A percentile compares a stretch with the other conserved stretches of the same genome.
Conservation (phyloP, 23 red algal genomes). For the Agarophyton chilense region DNA sequence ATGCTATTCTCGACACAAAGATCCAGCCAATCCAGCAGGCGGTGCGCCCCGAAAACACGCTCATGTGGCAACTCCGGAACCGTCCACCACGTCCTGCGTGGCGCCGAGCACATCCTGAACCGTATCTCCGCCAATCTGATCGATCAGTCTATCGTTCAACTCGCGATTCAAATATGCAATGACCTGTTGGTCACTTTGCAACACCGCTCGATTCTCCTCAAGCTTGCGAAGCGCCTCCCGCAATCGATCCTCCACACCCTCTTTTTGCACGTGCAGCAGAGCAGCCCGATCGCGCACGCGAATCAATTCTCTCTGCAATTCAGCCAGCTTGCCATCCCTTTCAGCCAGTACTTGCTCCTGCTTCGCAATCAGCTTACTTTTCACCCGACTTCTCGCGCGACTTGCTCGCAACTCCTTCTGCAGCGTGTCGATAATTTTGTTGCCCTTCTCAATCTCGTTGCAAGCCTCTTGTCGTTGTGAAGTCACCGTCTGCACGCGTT, state of each 20-base stretch:
- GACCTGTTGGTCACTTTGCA: conserved; percentile 39
- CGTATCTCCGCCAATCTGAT: conserved; percentile 4
- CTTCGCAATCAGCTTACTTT: conserved; percentile 19
- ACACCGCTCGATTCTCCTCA: conserved; percentile 49
- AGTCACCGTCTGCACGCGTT: neutral
- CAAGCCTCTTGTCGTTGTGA: neutral
- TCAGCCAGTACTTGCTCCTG: conserved; percentile 34
- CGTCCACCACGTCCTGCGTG: neutral
- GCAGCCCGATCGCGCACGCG: conserved; percentile 34
- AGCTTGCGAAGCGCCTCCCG: conserved; percentile 27
- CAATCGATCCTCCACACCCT: conserved; percentile 41
- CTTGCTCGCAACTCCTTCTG: conserved; percentile 9
- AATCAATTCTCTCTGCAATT: conserved; percentile 35
- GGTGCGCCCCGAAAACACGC: too few species aligned
- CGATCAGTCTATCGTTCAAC: conserved; percentile 49
- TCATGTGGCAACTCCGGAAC: neutral
- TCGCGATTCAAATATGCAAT: conserved; percentile 68
- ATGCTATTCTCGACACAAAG: too few species aligned
- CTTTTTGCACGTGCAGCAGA: conserved; percentile 57
- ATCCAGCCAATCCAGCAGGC: too few species aligned
- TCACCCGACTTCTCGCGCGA: conserved; percentile 5
- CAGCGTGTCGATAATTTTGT: conserved; percentile 13
- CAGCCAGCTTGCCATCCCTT: conserved; percentile 4
- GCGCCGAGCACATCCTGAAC: neutral
- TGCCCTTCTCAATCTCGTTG: conserved; percentile 12